Evolutionary conservation across 768 basidiomycete genomes (phyloP).

Genomic region (Leucogyrophana mollusca): DNA sequence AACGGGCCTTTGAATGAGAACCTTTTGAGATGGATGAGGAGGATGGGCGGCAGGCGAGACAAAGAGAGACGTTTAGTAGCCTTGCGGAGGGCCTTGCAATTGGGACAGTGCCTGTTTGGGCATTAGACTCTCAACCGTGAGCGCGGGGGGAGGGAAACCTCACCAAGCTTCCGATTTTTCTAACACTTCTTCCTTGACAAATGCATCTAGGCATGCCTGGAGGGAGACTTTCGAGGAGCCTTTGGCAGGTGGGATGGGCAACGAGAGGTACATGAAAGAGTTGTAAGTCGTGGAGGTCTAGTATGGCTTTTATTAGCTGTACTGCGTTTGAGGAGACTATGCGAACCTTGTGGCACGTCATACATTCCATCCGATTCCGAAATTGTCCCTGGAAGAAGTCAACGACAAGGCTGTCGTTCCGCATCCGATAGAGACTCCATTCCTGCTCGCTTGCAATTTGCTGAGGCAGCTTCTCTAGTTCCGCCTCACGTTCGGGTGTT

Average conservation of each 20-base stretch:
- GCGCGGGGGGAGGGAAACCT: conserved; percentile 15
- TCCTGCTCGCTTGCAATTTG: conserved; percentile 91
- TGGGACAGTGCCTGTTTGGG: conserved; percentile 83
- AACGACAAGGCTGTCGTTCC: conserved; percentile 92
- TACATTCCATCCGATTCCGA: conserved; percentile 81
- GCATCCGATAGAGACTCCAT: conserved; percentile 86
- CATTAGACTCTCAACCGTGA: neutral
- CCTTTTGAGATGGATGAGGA: conserved; percentile 90
- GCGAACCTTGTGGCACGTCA: conserved; percentile 84
- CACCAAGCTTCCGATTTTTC: conserved; percentile 95
- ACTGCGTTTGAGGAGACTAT: conserved; percentile 1
- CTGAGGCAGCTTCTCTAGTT: conserved; percentile 81
- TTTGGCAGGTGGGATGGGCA: conserved; percentile 78
- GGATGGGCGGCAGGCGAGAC: conserved; percentile 88
- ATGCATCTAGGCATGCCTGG: conserved; percentile 81
- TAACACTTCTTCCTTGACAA: conserved; percentile 87
- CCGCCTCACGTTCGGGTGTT: conserved; percentile 81
- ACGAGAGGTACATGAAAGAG: conserved; percentile 89
- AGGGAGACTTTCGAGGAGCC: conserved; percentile 62
- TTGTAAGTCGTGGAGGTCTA: conserved; percentile 98
- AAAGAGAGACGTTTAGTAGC: conserved; percentile 87
- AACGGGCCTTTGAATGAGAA: conserved; percentile 90
- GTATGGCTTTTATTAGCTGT: conserved; percentile 8
- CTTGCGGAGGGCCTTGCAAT: conserved; percentile 84
- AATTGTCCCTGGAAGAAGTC: conserved; percentile 99